A percentile compares a stretch with the other conserved stretches of the same genome.
phyloP scores from a whole-genome alignment of 1,139 yeast species.

The Pichia sp. region DNA sequence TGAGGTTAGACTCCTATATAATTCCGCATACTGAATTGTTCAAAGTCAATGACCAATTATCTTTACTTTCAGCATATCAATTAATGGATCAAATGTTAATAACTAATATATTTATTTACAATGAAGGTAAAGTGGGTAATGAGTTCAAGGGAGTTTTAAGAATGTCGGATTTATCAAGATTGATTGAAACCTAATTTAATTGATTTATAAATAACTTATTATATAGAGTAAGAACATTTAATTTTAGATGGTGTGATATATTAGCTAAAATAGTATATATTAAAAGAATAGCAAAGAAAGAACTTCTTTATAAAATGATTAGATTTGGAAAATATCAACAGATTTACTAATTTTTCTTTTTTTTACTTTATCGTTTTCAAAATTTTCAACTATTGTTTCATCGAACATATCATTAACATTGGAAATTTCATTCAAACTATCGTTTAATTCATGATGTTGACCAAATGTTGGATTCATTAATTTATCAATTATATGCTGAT shows the following conservation, averaged over 20 bases:
- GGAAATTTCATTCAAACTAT: neutral
- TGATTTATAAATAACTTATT: neutral
- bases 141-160: constrained; percentile 27
- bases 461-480: constrained; percentile 12
- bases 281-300: neutral
- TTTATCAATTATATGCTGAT: constrained; percentile 4
- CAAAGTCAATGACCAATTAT: constrained; percentile 21
- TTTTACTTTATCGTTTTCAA: constrained; percentile 14
- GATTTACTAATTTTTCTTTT: constrained; percentile 14
- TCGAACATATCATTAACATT: neutral
- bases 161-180: constrained; percentile 22
- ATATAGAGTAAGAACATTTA: neutral
- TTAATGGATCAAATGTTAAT: constrained; percentile 28
- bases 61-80: constrained; percentile 28
- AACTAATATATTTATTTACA: constrained; percentile 22
- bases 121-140: constrained; percentile 5
- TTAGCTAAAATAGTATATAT: neutral
- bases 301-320: neutral
- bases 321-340: constrained; percentile 16
- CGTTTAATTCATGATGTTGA: constrained; percentile 1
- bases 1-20: constrained; percentile 7
- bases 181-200: constrained; percentile 3
- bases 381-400: constrained; percentile 1
- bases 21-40: constrained; percentile 14
- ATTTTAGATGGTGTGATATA: neutral